Base-by-base conservation (phyloP, 805 yeast genomes). In the Pichia insulana region DNA sequence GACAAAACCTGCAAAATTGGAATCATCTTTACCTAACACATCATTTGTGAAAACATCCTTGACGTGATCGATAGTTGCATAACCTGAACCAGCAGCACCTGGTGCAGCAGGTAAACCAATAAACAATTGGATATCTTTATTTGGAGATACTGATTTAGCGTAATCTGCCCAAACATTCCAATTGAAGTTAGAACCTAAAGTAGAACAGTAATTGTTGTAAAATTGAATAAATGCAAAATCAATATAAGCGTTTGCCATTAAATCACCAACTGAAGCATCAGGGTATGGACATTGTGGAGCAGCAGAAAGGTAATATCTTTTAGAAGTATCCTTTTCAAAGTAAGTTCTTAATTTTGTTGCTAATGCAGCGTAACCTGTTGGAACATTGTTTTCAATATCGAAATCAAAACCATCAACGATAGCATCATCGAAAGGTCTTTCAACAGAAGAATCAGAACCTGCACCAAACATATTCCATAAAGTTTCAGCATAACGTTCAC, bases 221-320 rank as follows among this genome's bases (percentile, higher is more conserved):
- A 88, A 88, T 65, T 87, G 96, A 50, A 89, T 72, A 57, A 84
- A 86, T 4, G 86, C 83, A 60, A 78, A 86, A 63, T 88, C 96
- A 50, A 88, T 68, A 31, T 74, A 68, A 10, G 85, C 78, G 62
- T 71, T 37, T 28, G 59, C 56, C 37, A 73, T 53, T 30, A 73
- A 58, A 40, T 64, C 59, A 43, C 71, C 70, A 32, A 66, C 58
- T 37, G 63, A 59, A 11, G 75, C 80, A 65, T 88, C 96, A 16
- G 96, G 95, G 59, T 79, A 83, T 20, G 78, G 81, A 67, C 96
- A 89, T 66, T 87, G 96, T 17, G 96, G 96, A 48, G 96, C 90
- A 50, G 95, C 95, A 41, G 94, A 78, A 36, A 87, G 65, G 59
- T 80, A 84, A 65, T 79, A 84, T 25, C 63, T 53, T 62, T 79